Conservation (phyloP, 73 alveolate species). For the Breviolum minutum region DNA sequence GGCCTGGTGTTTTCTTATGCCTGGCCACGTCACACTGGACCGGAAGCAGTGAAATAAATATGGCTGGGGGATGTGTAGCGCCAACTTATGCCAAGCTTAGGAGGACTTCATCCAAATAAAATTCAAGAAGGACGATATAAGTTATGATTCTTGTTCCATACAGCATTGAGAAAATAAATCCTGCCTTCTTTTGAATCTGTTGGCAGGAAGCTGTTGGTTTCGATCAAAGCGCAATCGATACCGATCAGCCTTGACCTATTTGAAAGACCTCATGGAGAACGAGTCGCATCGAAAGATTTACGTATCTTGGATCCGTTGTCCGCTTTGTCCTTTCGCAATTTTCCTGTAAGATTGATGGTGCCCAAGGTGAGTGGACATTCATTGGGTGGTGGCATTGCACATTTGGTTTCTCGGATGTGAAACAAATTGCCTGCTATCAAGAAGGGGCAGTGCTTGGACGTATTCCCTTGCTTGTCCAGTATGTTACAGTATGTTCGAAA, state of each 20-base stretch:
- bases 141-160: too few relatives aligned
- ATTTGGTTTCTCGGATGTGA: not conserved
- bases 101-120: too few relatives aligned
- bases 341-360: not conserved
- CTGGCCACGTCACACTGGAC: too few relatives aligned
- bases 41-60: too few relatives aligned
- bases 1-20: not conserved
- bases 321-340: too few relatives aligned
- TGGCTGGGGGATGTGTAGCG: too few relatives aligned
- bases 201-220: conserved; percentile 39
- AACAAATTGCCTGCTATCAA: not conserved
- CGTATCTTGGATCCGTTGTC: not conserved
- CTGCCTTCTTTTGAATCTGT: not conserved
- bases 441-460: not conserved
- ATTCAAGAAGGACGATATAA: too few relatives aligned
- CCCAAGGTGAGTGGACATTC: conserved; percentile 49
- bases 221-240: conserved; percentile 42
- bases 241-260: not conserved
- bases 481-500: too few relatives aligned
- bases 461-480: not conserved
- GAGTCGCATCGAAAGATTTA: conserved; percentile 27
- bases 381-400: conserved; percentile 58
- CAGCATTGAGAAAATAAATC: too few relatives aligned
- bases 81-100: too few relatives aligned
- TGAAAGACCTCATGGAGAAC: not conserved